Evolutionary conservation across 345 rosid genomes (phyloP), one percentile per base, ranked within the genome.

Genomic region (Sisymbrium altissimum): DNA sequence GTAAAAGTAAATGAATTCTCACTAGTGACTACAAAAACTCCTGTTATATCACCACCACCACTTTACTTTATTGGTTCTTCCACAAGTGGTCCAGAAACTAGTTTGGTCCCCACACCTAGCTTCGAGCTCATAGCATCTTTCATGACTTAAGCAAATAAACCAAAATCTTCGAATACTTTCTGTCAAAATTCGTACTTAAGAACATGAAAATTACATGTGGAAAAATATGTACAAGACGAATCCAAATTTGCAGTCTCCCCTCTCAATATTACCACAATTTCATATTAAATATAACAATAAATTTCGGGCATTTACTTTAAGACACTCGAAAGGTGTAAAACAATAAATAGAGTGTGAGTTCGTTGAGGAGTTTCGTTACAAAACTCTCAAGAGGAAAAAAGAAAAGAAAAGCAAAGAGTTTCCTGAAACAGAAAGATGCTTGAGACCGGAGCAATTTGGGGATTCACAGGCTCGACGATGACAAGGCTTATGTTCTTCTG

Each of bases 401-500:
- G 29, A 53, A 29, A 27, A 13, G 27, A 7, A 27, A 10, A 15
- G 29, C 17, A 19, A 36, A 40, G 6, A 48, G 53, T 48, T 48
- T 19, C 53, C 9, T 19, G 53, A 48, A 19, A 53, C 43, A 18
- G 11, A 33, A 53, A 41, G 21, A 73, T 63, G 70, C 17, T 18
- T 35, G n/a, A 49, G 44, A 21, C 45, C 0, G 46, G 58, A 25
- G 54, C 65, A 6, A 17, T 57, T 25, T 81, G 60, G 70, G 61
- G 71, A 17, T 64, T 60, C 52, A 5, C 64, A 30, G 64, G 78
- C 53, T 66, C 78, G 19, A 35, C 39, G 2, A 55, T 74, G 46
- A 85, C 84, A 0, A 74, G 74, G 52, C 10, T 81, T 3, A 78
- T 84, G 86, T 77, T 84, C 62, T 3, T 80, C 4, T 80, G 84